Percentiles rank a stretch among this genome's conserved stretches.
Conservation (phyloP, 306 rosid genomes). For the Cucurbita pepo region DNA sequence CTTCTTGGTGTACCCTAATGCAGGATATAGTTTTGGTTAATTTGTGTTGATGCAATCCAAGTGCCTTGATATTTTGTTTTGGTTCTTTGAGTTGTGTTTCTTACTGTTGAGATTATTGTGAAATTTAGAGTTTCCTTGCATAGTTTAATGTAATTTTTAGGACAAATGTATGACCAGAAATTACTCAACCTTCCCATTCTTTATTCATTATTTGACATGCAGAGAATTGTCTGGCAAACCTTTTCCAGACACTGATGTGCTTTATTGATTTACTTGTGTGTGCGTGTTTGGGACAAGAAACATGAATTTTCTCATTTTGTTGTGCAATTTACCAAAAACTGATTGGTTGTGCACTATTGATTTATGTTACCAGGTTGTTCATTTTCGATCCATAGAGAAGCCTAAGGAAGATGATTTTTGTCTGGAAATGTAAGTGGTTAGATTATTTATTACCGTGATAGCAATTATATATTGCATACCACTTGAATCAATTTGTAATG, state of each 20-base stretch:
- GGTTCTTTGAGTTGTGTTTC: neutral
- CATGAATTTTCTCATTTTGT: neutral
- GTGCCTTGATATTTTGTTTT: neutral
- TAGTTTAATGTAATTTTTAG: neutral
- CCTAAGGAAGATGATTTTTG: constrained; percentile 86
- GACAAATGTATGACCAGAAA: neutral
- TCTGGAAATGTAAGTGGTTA: constrained; percentile 54
- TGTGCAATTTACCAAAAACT: constrained; percentile 4
- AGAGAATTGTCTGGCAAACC: neutral
- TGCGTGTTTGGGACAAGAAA: neutral
- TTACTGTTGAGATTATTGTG: neutral
- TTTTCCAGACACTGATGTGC: constrained; percentile 5
- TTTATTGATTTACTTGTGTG: constrained; percentile 5
- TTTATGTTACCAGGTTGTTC: constrained; percentile 56
- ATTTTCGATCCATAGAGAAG: constrained; percentile 67
- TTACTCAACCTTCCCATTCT: neutral
- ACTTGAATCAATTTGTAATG: neutral
- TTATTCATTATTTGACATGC: neutral
- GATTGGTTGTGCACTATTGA: constrained; percentile 7
- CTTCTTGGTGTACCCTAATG: neutral
- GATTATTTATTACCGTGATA: neutral
- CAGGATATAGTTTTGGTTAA: neutral
- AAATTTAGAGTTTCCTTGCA: neutral
- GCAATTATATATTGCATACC: neutral
- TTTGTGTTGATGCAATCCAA: neutral